Conservation (phyloP, 352 stramenopile species). For the Pythium dissotocum region DNA sequence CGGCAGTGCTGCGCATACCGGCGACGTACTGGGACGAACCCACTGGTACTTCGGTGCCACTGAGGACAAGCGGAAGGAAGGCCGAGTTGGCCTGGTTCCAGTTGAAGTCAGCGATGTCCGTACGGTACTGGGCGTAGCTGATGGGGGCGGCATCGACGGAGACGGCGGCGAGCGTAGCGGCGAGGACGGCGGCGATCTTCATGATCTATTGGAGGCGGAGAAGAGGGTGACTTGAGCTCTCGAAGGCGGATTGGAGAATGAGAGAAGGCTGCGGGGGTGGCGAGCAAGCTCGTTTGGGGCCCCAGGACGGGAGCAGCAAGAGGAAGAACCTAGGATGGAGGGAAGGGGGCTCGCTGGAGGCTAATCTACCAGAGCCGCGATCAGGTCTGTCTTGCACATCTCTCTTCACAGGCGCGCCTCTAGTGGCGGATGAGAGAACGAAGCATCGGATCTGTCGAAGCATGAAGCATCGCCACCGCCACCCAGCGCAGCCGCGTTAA, state of each 20-base stretch:
- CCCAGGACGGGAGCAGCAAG: neutral
- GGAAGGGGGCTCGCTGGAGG: neutral
- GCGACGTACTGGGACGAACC: slow-evolving; percentile 23
- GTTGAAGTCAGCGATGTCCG: slow-evolving; percentile 19
- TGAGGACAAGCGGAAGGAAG: slow-evolving; percentile 25
- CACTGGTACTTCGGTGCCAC: slow-evolving; percentile 27
- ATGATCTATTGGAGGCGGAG: slow-evolving; percentile 3
- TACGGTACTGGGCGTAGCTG: slow-evolving; percentile 18
- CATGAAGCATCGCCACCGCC: neutral
- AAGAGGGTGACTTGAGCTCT: slow-evolving; percentile 10
- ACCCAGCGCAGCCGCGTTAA: neutral
- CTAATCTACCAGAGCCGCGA: neutral
- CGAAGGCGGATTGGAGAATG: slow-evolving; percentile 12
- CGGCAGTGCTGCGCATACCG: slow-evolving; percentile 15
- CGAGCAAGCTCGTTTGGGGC: neutral
- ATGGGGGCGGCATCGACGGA: slow-evolving; percentile 4
- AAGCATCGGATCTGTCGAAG: neutral
- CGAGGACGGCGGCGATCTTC: slow-evolving; percentile 17
- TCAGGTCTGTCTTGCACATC: neutral
- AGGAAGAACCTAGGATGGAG: neutral
- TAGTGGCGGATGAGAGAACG: neutral
- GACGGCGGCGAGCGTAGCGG: slow-evolving; percentile 9
- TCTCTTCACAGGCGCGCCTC: neutral
- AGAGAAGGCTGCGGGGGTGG: neutral
- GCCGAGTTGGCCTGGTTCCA: slow-evolving; percentile 8